Conservation (phyloP, 768 basidiomycete genomes). For the Mycena alexandri region DNA sequence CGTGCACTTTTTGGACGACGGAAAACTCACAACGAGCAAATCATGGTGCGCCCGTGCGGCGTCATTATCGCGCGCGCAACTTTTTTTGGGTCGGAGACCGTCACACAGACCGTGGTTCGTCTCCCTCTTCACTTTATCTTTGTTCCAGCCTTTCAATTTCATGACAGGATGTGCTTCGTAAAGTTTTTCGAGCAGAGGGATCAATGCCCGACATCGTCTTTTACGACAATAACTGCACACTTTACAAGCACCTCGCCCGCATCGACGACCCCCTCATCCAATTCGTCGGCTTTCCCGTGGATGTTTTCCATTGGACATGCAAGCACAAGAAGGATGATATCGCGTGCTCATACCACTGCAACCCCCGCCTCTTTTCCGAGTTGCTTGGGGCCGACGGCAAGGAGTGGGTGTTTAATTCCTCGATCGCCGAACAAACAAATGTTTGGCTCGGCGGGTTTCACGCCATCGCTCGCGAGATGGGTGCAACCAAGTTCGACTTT, state of each 20-base stretch:
- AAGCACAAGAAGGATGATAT: slow-evolving; percentile 49
- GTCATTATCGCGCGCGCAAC: too few species aligned
- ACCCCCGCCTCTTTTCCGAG: slow-evolving; percentile 43
- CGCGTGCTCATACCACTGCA: slow-evolving; percentile 47
- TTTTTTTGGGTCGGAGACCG: slow-evolving; percentile 42
- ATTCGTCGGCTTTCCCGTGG: slow-evolving; percentile 45
- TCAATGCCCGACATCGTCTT: slow-evolving; percentile 41
- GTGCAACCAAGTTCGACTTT: too few species aligned
- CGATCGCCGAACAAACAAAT: slow-evolving; percentile 49
- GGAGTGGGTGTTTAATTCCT: slow-evolving; percentile 52
- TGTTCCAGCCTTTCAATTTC: too few species aligned
- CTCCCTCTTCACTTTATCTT: too few species aligned
- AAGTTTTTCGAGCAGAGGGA: too few species aligned
- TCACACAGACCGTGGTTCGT: slow-evolving; percentile 14
- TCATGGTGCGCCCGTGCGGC: too few species aligned
- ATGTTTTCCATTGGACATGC: too few species aligned
- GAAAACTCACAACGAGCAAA: too few species aligned
- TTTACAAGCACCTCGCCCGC: slow-evolving; percentile 34
- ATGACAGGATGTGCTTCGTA: too few species aligned
- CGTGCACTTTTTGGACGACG: too few species aligned
- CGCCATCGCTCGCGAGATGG: too few species aligned
- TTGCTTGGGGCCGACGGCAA: slow-evolving; percentile 35
- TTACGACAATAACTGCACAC: slow-evolving; percentile 45
- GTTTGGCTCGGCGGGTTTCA: slow-evolving; percentile 50
- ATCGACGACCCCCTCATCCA: slow-evolving; percentile 36